Conservation (phyloP, 768 basidiomycete species). For the Macrolepiota dolichaula region DNA sequence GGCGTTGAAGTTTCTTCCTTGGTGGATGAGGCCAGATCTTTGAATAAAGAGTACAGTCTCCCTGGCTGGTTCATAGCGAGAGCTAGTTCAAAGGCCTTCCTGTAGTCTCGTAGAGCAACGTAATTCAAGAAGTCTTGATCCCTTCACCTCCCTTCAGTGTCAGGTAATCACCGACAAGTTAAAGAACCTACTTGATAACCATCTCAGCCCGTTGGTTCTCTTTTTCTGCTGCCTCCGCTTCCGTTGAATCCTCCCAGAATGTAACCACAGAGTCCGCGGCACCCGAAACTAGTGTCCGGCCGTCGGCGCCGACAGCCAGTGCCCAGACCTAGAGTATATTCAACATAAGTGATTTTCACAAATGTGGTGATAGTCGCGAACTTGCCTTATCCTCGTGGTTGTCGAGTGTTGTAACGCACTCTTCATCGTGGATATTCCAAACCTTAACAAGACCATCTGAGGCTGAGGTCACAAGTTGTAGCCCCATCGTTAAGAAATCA, state of each 20-base stretch:
- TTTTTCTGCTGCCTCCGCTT: slow-evolving; percentile 73
- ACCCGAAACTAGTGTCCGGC: slow-evolving; percentile 83
- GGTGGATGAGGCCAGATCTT: slow-evolving; percentile 40
- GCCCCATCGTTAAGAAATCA: slow-evolving; percentile 80
- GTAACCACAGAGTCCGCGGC: slow-evolving; percentile 96
- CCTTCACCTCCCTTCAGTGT: slow-evolving; percentile 39
- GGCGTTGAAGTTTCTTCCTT: slow-evolving; percentile 20
- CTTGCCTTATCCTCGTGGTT: slow-evolving; percentile 96
- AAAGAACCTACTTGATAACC: slow-evolving; percentile 69
- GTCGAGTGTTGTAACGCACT: slow-evolving; percentile 86
- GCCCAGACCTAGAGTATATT: slow-evolving; percentile 84
- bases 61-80: slow-evolving; percentile 93
- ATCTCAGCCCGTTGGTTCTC: slow-evolving; percentile 67
- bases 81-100: slow-evolving; percentile 86
- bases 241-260: slow-evolving; percentile 95
- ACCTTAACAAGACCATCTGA: slow-evolving; percentile 96
- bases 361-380: slow-evolving; percentile 2
- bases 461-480: slow-evolving; percentile 86
- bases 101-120: slow-evolving; percentile 83
- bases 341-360: neutral
- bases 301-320: slow-evolving; percentile 77
- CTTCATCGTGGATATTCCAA: slow-evolving; percentile 89
- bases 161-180: neutral
- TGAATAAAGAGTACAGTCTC: slow-evolving; percentile 77
- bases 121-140: slow-evolving; percentile 97